Base-by-base conservation (phyloP, 2,329 filamentous ascomycete genomes). In the Grosmannia penicillata region DNA sequence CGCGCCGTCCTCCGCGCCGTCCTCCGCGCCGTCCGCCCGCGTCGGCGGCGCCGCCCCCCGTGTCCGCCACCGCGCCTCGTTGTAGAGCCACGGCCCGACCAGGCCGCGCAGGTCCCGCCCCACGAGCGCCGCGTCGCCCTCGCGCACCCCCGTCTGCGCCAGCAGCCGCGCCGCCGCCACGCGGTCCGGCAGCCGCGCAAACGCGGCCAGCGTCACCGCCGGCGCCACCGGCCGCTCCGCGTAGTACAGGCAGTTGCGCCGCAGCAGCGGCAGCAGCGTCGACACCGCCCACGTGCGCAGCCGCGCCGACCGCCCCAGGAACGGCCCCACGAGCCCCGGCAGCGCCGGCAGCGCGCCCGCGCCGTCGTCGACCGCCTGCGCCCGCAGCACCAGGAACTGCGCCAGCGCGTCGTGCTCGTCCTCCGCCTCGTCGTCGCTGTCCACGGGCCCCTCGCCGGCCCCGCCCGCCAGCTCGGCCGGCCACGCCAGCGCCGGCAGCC, bases 21-120 rank as follows among this genome's bases (percentile, higher is more conserved):
- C n/a, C n/a, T n/a, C n/a, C n/a, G n/a, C n/a, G n/a, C n/a, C n/a
- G n/a, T n/a, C n/a, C n/a, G n/a, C n/a, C n/a, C n/a, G n/a, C n/a
- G n/a, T n/a, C 15, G 46, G 43, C 6, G 43, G 36, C 53, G 58
- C 35, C 15, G 36, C 33, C 6, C 18, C 21, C 6, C 7, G 19
- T 15, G 14, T 47, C 8, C 46, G 43, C 62, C 78, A 76, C 38
- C 77, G 70, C 17, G 58, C 65, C 36, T 75, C 65, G 33, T 74
- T 75, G 49, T 80, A 75, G 35, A 86, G 61, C 82, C 82, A 89
- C 3, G 82, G 82, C 0, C 75, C 77, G 36, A 87, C 59, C 27
- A 87, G 52, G 0, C 76, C 72, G 44, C 72, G 71, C 39, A 87
- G 51, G 51, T 86, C 80, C 40, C 79, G 69, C 1, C 72, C 75